These are phyloP conservation scores for Cyanidium caldarium DNA, from an alignment of 23 red algal species.

Conservation along the genomic window DNA sequence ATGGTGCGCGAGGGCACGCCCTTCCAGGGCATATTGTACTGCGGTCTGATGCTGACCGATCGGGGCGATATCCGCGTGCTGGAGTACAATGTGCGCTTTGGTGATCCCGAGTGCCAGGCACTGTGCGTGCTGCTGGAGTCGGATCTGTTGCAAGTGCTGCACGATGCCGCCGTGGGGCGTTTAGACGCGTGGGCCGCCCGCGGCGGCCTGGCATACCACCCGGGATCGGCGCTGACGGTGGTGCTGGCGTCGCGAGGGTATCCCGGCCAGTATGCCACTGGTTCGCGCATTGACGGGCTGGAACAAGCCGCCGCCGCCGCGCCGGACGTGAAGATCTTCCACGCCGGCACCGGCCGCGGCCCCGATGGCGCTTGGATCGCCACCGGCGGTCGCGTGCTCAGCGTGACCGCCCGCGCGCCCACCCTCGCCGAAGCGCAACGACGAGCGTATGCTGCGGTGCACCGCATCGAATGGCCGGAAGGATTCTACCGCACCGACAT, in stretches of 20 bases:
- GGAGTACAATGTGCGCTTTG: constrained; percentile 93
- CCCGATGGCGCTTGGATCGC: constrained; percentile 14
- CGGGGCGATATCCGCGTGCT: constrained; percentile 30
- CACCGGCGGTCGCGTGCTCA: constrained; percentile 67
- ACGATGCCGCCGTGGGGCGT: constrained; percentile 24
- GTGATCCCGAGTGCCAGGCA: constrained; percentile 96
- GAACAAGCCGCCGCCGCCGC: constrained; percentile 33
- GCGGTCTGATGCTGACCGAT: constrained; percentile 66
- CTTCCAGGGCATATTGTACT: constrained; percentile 68
- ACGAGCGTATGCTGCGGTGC: constrained; percentile 47
- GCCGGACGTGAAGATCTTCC: constrained; percentile 70
- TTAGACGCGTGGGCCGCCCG: neutral
- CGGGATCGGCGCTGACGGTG: constrained; percentile 47
- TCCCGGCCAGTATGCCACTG: constrained; percentile 60
- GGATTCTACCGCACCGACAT: constrained; percentile 89
- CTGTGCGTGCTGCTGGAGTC: constrained; percentile 52
- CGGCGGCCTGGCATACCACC: constrained; percentile 35
- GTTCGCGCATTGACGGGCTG: constrained; percentile 45
- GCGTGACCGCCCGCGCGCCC: constrained; percentile 47
- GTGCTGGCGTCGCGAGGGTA: constrained; percentile 76
- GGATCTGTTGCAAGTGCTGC: constrained; percentile 76
- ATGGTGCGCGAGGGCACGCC: constrained; percentile 68
- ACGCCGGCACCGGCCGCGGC: constrained; percentile 45
- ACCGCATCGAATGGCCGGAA: constrained; percentile 57
- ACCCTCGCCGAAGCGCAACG: constrained; percentile 40